Evolutionary conservation across 1,284 basidiomycete species (phyloP), one percentile per base, ranked within the genome.

Genomic region (Crucibulum cyathiforme): DNA sequence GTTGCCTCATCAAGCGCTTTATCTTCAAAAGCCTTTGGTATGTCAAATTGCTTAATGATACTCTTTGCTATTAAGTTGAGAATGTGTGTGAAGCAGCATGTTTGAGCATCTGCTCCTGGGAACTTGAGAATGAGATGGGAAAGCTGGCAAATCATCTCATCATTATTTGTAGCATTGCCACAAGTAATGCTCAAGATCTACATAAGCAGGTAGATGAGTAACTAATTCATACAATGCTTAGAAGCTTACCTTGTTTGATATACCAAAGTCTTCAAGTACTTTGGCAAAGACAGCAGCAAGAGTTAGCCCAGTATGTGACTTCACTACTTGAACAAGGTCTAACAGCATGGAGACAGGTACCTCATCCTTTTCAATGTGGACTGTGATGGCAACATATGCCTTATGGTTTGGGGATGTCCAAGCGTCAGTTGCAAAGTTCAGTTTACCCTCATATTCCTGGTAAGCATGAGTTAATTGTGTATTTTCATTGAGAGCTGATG

Each of bases 31-130:
- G 15, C 53, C 8, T 59, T 60, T 24, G 46, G 54, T 31, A 63
- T 17, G 52, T 75, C 69, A 62, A 77, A 77, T 48, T 71, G 67
- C 4, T 49, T 15, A 0, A 75, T 39, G 5, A 76, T n/a, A 0
- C 52, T 62, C 36, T 77, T 74, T 0, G 67, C 75, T 1, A 71
- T 61, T 0, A 81, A 65, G 48, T 75, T 77, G 1, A 68, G 52
- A 3, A 78, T 67, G 45, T 81, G 78, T 0, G 64, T 53, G 52
- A 79, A 77, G 57, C 79, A 81, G 0, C 67, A 63, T 0, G 67
- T 68, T 0, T 63, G 69, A 17, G 67, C 71, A 0, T 58, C 55
- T 0, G 43, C 52, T 1, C 67, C 59, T 1, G 63, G 54, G 46
- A 76, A 78, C 0, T 24, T 35, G 0, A 41, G 19, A 1, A 77